These are phyloP conservation scores for Aegle marmelos DNA, from an alignment of 345 rosid species.

Conservation along the genomic window DNA sequence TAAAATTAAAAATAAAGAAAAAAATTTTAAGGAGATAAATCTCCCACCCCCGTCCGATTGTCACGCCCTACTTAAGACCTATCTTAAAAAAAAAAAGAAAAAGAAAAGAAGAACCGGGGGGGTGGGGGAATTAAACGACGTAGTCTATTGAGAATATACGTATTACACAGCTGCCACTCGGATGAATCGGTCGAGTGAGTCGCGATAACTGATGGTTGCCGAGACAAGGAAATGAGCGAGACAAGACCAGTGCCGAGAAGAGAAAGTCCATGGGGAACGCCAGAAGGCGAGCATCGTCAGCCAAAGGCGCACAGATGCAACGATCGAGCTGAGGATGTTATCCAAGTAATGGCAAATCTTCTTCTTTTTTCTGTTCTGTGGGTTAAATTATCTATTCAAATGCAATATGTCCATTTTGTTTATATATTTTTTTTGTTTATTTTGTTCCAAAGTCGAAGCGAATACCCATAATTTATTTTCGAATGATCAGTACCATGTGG, in stretches of 20 bases:
- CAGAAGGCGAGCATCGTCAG: slow-evolving; percentile 68
- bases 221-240: slow-evolving; percentile 55
- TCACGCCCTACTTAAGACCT: too few relatives aligned
- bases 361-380: not conserved
- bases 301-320: slow-evolving; percentile 95
- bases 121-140: slow-evolving; percentile 8
- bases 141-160: not conserved
- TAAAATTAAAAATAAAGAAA: too few relatives aligned
- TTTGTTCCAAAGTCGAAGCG: not conserved
- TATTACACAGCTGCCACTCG: not conserved
- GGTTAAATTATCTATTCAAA: not conserved
- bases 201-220: not conserved
- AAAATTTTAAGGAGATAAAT: too few relatives aligned
- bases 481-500: not conserved
- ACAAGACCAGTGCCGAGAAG: slow-evolving; percentile 89
- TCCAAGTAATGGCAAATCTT: slow-evolving; percentile 44
- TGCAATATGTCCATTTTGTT: not conserved
- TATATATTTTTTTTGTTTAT: not conserved
- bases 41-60: too few relatives aligned
- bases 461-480: not conserved
- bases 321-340: slow-evolving; percentile 89
- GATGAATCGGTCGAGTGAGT: not conserved
- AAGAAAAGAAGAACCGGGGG: too few relatives aligned
- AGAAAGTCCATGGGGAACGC: slow-evolving; percentile 88
- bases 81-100: too few relatives aligned